A percentile compares a stretch with the other conserved stretches of the same genome.
phyloP scores from a whole-genome alignment of 352 stramenopile genomes.

The Pythium catenulatum region DNA sequence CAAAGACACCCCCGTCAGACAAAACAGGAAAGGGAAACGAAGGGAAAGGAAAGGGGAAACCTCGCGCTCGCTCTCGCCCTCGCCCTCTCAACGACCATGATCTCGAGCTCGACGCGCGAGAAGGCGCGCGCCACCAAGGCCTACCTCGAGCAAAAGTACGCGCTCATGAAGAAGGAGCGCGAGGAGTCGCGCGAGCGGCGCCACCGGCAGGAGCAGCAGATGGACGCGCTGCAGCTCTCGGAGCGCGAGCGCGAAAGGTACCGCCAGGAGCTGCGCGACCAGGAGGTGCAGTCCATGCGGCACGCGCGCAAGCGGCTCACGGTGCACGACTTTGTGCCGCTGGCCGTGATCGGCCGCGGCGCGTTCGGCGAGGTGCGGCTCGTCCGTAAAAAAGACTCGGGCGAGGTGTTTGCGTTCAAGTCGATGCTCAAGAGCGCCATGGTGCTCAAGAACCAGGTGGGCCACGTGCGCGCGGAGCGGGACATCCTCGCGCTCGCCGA shows the following conservation, averaged over 20 bases:
- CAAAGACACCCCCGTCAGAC: background rate
- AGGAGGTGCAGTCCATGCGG: conserved; percentile 88
- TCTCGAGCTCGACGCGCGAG: conserved; percentile 91
- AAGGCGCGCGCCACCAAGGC: conserved; percentile 93
- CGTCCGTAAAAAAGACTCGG: conserved; percentile 89
- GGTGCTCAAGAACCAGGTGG: conserved; percentile 96
- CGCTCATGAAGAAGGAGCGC: conserved; percentile 92
- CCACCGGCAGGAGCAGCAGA: conserved; percentile 89
- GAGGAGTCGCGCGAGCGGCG: conserved; percentile 89
- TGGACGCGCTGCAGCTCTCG: conserved; percentile 86
- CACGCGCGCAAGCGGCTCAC: conserved; percentile 89
- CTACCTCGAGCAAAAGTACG: conserved; percentile 94
- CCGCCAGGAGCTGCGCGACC: conserved; percentile 83
- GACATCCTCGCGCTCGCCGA: conserved; percentile 97
- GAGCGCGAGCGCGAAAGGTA: conserved; percentile 90
- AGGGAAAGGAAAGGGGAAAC: too few relatives aligned
- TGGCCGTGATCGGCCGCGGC: conserved; percentile 98
- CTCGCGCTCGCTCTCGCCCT: background rate
- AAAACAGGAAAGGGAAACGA: too few relatives aligned
- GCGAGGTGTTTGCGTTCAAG: conserved; percentile 95
- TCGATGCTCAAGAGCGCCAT: conserved; percentile 95
- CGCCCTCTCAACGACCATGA: conserved; percentile 65
- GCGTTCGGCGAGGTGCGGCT: conserved; percentile 98
- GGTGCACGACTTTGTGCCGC: conserved; percentile 97
- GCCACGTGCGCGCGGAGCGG: conserved; percentile 97